Percentiles rank a stretch among this genome's conserved stretches.
Conservation (phyloP, 192 early-diverging fungal species). For the Allomyces javanicus region DNA sequence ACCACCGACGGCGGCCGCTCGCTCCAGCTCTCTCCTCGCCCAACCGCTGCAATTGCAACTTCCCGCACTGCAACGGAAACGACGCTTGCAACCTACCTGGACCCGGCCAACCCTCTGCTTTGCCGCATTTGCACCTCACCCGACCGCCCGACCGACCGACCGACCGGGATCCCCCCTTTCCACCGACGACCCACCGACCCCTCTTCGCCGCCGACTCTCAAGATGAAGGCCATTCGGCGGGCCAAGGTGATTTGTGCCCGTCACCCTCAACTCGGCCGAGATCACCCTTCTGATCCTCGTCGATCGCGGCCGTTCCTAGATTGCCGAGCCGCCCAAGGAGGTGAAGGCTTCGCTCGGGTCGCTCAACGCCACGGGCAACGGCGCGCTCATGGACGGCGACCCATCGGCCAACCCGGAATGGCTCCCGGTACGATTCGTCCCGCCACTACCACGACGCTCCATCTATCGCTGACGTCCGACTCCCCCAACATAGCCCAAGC, state of each 20-base stretch:
- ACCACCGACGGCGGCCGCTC: too few species aligned
- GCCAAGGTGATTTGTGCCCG: background rate
- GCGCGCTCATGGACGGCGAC: conserved; percentile 2
- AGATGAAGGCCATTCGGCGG: background rate
- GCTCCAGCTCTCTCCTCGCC: too few species aligned
- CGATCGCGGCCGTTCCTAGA: background rate
- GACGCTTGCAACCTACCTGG: too few species aligned
- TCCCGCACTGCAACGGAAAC: too few species aligned
- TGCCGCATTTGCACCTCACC: background rate
- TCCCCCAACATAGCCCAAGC: conserved; percentile 25
- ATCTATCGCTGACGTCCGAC: background rate
- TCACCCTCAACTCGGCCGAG: too few species aligned
- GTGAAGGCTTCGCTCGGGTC: background rate
- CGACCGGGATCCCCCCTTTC: background rate
- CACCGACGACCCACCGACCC: background rate
- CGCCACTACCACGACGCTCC: background rate
- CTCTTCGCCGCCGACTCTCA: background rate
- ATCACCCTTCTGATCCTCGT: too few species aligned
- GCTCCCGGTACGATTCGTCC: conserved; percentile 22
- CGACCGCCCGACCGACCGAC: too few species aligned
- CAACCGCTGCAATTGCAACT: too few species aligned
- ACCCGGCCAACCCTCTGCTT: background rate
- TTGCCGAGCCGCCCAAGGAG: background rate
- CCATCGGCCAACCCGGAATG: conserved; percentile 23
- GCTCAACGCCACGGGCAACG: background rate